phyloP scores from a whole-genome alignment of 2,329 filamentous ascomycete species.

The Alternaria triticimaculans region DNA sequence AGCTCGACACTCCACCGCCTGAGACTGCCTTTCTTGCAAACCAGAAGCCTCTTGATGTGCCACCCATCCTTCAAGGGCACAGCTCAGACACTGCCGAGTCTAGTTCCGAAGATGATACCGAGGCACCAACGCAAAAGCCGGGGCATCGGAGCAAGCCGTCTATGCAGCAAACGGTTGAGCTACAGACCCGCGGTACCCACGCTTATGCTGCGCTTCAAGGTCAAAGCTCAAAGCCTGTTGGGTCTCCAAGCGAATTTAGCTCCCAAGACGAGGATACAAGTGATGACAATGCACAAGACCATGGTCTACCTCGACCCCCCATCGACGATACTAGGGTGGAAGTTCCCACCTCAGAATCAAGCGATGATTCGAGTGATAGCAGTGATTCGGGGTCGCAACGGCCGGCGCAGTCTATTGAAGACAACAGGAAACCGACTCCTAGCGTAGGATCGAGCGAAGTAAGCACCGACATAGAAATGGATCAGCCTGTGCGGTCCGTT shows the following conservation, averaged over 20 bases:
- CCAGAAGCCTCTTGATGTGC: constrained; percentile 12
- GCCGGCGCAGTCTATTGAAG: constrained; percentile 5
- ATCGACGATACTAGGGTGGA: constrained; percentile 1
- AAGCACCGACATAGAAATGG: not conserved
- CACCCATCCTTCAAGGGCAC: not conserved
- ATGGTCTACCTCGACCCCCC: not conserved
- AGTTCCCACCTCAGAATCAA: not conserved
- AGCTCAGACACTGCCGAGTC: not conserved
- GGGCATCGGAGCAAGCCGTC: not conserved
- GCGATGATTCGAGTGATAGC: not conserved
- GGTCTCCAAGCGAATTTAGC: not conserved
- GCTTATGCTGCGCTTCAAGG: constrained; percentile 34
- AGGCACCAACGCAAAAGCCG: not conserved
- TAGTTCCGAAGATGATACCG: constrained; percentile 1
- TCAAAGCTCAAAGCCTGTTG: not conserved
- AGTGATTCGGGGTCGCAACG: not conserved
- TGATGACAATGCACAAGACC: not conserved
- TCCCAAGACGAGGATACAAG: constrained; percentile 4
- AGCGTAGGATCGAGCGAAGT: not conserved
- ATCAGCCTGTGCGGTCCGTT: not conserved
- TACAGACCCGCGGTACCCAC: constrained; percentile 25
- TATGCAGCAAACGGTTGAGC: constrained; percentile 16
- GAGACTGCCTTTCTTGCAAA: constrained; percentile 26
- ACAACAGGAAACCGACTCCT: not conserved
- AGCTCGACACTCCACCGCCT: constrained; percentile 15